Percentiles rank a stretch among this genome's conserved stretches.
Conservation (phyloP, 768 basidiomycete genomes). For the Mycena pura region DNA sequence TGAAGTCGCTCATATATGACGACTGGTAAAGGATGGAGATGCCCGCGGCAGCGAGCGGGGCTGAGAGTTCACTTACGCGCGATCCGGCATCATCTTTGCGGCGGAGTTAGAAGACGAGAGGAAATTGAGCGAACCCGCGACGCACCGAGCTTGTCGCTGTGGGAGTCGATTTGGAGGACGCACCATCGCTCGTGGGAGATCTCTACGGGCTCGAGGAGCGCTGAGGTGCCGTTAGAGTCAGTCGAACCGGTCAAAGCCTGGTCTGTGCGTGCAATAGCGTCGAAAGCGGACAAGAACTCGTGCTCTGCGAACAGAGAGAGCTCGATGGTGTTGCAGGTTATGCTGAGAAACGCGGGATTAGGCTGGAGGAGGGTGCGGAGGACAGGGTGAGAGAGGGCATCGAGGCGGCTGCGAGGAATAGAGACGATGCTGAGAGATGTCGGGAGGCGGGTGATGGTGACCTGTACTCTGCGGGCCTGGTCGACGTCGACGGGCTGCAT, state of each 20-base stretch:
- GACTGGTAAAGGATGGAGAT: slow-evolving; percentile 86
- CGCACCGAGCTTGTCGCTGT: slow-evolving; percentile 72
- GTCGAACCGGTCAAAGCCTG: slow-evolving; percentile 33
- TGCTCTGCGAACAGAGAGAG: slow-evolving; percentile 77
- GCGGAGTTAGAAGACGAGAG: slow-evolving; percentile 19
- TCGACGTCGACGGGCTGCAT: neutral
- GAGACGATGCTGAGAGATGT: slow-evolving; percentile 76
- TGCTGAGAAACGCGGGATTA: slow-evolving; percentile 70
- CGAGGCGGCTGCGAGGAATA: slow-evolving; percentile 73
- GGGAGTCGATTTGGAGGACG: slow-evolving; percentile 83
- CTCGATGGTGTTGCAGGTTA: slow-evolving; percentile 82
- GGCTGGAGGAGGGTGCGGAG: slow-evolving; percentile 75
- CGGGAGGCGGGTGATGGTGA: slow-evolving; percentile 71
- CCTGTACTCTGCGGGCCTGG: slow-evolving; percentile 3
- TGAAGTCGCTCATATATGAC: slow-evolving; percentile 84
- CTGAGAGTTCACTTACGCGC: slow-evolving; percentile 77
- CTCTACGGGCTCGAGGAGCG: slow-evolving; percentile 58
- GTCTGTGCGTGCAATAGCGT: slow-evolving; percentile 64
- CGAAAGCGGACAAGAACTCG: slow-evolving; percentile 62
- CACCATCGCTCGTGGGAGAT: slow-evolving; percentile 79
- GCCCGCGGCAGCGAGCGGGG: slow-evolving; percentile 75
- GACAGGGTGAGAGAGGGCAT: slow-evolving; percentile 62
- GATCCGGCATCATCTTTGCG: slow-evolving; percentile 71
- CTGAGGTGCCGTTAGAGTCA: slow-evolving; percentile 1
- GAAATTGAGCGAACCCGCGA: slow-evolving; percentile 18